These are phyloP conservation scores for Picea sitchensis DNA, from an alignment of 75 land plant genomes.

Conservation along the genomic window DNA sequence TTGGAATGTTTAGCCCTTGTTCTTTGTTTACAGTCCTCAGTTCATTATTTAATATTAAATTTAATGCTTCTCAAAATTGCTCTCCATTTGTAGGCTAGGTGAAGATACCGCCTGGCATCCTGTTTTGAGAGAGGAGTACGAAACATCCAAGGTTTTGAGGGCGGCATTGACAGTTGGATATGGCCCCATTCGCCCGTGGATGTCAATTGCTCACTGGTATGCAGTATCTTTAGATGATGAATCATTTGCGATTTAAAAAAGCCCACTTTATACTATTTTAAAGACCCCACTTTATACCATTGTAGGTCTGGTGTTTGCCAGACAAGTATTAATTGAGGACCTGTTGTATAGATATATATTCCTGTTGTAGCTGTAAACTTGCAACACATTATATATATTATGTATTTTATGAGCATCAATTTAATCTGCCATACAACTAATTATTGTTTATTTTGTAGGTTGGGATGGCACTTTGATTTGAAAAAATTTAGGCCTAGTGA, in stretches of 20 bases:
- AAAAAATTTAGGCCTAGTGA: slow-evolving; percentile 79
- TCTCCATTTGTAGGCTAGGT: slow-evolving; percentile 40
- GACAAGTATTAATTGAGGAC: not conserved
- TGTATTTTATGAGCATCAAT: not conserved
- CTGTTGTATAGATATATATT: not conserved
- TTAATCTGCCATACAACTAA: not conserved
- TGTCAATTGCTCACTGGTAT: slow-evolving; percentile 95
- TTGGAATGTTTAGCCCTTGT: not conserved
- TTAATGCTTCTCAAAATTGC: not conserved
- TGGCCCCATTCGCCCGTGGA: slow-evolving; percentile 89
- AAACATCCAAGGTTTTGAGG: slow-evolving; percentile 31
- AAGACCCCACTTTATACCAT: not conserved
- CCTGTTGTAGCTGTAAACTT: not conserved
- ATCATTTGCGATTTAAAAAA: not conserved
- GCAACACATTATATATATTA: not conserved
- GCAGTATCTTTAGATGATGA: not conserved
- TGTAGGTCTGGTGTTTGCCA: not conserved
- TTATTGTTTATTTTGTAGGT: slow-evolving; percentile 36
- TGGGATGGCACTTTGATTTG: slow-evolving; percentile 81
- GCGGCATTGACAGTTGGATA: slow-evolving; percentile 54
- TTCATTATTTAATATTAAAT: not conserved
- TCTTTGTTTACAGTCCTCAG: not conserved
- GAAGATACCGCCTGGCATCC: slow-evolving; percentile 99
- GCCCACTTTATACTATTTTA: not conserved
- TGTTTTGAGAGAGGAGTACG: slow-evolving; percentile 58